phyloP scores from a whole-genome alignment of 2,329 filamentous ascomycete genomes.

The Hawksworthiomyces lignivorus region DNA sequence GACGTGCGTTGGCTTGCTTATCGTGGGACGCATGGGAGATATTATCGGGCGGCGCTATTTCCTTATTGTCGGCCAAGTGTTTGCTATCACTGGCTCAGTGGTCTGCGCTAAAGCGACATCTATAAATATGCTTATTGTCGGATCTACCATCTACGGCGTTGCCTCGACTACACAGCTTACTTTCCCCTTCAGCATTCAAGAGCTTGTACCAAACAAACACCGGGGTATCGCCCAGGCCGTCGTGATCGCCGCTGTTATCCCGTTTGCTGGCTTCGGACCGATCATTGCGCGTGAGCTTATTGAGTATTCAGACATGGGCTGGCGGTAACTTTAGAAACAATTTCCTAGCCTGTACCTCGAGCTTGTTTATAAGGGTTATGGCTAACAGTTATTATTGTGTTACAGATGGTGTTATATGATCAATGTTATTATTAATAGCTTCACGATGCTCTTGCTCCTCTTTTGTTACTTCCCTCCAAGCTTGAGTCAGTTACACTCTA shows the following conservation, averaged over 20 bases:
- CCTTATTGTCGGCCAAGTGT: constrained; percentile 22
- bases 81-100: constrained; percentile 28
- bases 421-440: constrained; percentile 32
- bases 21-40: constrained; percentile 27
- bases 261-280: constrained; percentile 33
- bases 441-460: constrained; percentile 29
- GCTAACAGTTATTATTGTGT: too few relatives aligned
- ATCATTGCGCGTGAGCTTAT: constrained; percentile 36
- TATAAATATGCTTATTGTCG: constrained; percentile 27
- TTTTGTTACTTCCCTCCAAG: constrained; percentile 40
- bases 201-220: constrained; percentile 32
- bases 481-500: constrained; percentile 31
- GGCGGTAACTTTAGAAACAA: too few relatives aligned
- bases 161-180: constrained; percentile 30
- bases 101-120: constrained; percentile 25
- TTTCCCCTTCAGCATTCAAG: constrained; percentile 30
- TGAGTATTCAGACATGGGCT: constrained; percentile 29
- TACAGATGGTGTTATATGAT: constrained; percentile 43
- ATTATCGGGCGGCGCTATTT: constrained; percentile 34
- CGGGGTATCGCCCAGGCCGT: constrained; percentile 28
- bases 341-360: too few relatives aligned
- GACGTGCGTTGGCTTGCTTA: constrained; percentile 23
- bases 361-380: too few relatives aligned
- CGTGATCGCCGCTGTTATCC: constrained; percentile 28
- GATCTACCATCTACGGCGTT: constrained; percentile 27